Percentiles rank a stretch among this genome's conserved stretches.
phyloP scores from a whole-genome alignment of 129 eudicot genomes.

The Apium graveolens region DNA sequence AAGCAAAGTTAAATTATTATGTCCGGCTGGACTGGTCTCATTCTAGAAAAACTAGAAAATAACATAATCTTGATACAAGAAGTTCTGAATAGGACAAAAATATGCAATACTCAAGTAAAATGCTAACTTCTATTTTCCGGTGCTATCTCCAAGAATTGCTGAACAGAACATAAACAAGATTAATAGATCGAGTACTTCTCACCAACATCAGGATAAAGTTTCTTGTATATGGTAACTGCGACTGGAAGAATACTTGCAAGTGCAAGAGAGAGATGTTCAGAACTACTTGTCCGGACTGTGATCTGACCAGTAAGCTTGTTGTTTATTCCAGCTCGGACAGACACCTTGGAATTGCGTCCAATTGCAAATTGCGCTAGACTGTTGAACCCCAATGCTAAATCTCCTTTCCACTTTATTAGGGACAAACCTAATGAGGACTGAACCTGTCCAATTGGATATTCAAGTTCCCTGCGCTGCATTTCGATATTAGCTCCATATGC shows the following conservation, averaged over 20 bases:
- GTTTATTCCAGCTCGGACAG: constrained; percentile 43
- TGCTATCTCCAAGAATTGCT: not conserved
- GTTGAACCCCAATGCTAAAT: constrained; percentile 36
- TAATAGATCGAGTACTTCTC: constrained; percentile 1
- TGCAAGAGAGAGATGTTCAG: constrained; percentile 48
- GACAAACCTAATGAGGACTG: constrained; percentile 33
- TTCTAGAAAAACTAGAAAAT: not conserved
- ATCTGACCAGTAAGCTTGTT: constrained; percentile 50
- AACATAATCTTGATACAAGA: not conserved
- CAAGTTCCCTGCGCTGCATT: constrained; percentile 33
- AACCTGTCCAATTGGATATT: constrained; percentile 44
- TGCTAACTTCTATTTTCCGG: not conserved
- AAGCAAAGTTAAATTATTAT: not conserved
- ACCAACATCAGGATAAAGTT: constrained; percentile 1
- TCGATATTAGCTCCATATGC: constrained; percentile 54
- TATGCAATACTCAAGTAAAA: not conserved
- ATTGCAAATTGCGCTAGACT: constrained; percentile 33
- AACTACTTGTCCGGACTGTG: constrained; percentile 47
- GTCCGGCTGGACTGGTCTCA: not conserved
- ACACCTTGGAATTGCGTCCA: constrained; percentile 48
- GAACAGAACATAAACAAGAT: not conserved
- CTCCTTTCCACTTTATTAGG: constrained; percentile 47
- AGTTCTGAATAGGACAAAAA: not conserved
- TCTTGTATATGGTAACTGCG: constrained; percentile 28
- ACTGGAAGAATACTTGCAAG: constrained; percentile 44